Evolutionary conservation across 352 stramenopile species (phyloP).

Genomic region (Phytophthora cajani): DNA sequence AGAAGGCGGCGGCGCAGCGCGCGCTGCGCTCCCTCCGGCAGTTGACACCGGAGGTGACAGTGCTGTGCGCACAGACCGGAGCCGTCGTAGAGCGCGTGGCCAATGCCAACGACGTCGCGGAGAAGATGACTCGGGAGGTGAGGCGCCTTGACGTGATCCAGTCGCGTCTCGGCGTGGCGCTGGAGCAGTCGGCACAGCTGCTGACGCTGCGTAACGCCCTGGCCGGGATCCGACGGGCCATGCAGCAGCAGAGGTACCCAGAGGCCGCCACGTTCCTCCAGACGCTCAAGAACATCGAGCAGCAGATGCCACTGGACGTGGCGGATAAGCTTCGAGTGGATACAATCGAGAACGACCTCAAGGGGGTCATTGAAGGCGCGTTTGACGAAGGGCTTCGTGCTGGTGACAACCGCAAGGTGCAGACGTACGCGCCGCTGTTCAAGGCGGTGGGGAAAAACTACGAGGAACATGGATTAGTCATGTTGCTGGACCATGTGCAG

Average conservation of each 20-base stretch:
- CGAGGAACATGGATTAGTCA: slow-evolving; percentile 66
- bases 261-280: slow-evolving; percentile 79
- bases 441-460: slow-evolving; percentile 72
- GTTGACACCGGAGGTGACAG: slow-evolving; percentile 70
- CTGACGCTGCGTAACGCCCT: slow-evolving; percentile 84
- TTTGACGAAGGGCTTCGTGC: slow-evolving; percentile 65
- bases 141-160: slow-evolving; percentile 83
- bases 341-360: slow-evolving; percentile 86
- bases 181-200: slow-evolving; percentile 75
- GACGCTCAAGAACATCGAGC: slow-evolving; percentile 77
- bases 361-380: slow-evolving; percentile 72
- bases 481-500: slow-evolving; percentile 63
- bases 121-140: slow-evolving; percentile 90
- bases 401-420: slow-evolving; percentile 53
- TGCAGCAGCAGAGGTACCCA: slow-evolving; percentile 76
- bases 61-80: slow-evolving; percentile 78
- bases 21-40: slow-evolving; percentile 61
- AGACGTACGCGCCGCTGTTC: slow-evolving; percentile 81
- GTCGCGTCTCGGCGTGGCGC: slow-evolving; percentile 65
- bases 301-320: slow-evolving; percentile 79
- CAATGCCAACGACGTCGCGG: slow-evolving; percentile 89
- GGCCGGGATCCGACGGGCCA: slow-evolving; percentile 70
- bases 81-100: slow-evolving; percentile 85
- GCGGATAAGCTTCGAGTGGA: slow-evolving; percentile 86
- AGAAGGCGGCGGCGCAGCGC: slow-evolving; percentile 62